Evolutionary conservation across 371 early-diverging fungal species (phyloP), one percentile per base, ranked within the genome.

Genomic region (Fennellomyces sp.): DNA sequence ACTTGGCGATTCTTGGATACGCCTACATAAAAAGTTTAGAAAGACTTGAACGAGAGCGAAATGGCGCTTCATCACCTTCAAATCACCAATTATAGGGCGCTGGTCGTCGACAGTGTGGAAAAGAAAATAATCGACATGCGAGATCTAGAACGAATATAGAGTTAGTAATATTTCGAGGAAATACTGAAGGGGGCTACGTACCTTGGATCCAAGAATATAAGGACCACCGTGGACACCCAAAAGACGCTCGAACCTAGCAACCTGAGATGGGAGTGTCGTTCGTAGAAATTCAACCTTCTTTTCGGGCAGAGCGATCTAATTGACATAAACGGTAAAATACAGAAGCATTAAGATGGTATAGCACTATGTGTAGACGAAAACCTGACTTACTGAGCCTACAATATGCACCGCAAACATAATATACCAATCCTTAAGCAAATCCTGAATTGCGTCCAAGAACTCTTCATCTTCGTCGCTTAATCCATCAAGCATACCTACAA

Each of bases 71-170:
- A 35, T 35, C 17, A 39, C 39, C 39, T 39, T 39, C 13, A 39
- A 11, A 12, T 33, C 33, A 39, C 13, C 39, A 39, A 39, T 13
- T n/a, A 39, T 39, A 39, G 39, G 39, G 17, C 39, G 39, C 13
- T 39, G 39, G 2, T 39, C 39, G 17, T 39, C 39, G 17, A 39
- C 5, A 19, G 3, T 29, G 35, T 61, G 61, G 31, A 48, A 61
- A 28, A 61, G 33, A 31, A 61, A 26, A 25, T 53, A 61, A 27
- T 61, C 39, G 5, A 19, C 13, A 39, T 39, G 17, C n/a, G 39
- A 39, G 7, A 39, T 39, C 39, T 39, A 39, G 5, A 11, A n/a
- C 17, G 4, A 0, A 0, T 39, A 39, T 11, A n/a, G 5, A n/a
- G 39, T 11, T 2, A 39, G 39, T n/a, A n/a, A 39, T 2, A 39